Conservation (phyloP, 306 rosid genomes). For the Acacia confusa region DNA sequence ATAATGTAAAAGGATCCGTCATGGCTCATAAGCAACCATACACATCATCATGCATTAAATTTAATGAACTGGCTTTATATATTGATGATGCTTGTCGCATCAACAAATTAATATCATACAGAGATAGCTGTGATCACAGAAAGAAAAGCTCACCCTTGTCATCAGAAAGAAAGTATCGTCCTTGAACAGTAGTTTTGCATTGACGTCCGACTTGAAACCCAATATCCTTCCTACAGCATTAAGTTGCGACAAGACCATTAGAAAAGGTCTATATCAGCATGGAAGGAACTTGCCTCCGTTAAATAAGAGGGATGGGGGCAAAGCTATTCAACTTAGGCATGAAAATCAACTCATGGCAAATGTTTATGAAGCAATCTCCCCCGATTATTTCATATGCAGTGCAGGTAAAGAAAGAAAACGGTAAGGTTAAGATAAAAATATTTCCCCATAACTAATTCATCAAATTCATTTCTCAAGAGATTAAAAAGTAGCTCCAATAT, state of each 20-base stretch:
- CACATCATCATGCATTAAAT: not conserved
- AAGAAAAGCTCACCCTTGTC: conserved; percentile 55
- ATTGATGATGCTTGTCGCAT: not conserved
- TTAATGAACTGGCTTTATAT: not conserved
- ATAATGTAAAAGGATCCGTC: not conserved
- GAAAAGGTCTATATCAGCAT: not conserved
- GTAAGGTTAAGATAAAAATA: not conserved
- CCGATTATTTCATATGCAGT: not conserved
- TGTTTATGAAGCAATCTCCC: not conserved
- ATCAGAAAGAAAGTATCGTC: conserved; percentile 77
- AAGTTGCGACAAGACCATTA: not conserved
- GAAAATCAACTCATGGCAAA: not conserved
- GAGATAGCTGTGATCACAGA: not conserved
- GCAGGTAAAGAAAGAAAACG: not conserved
- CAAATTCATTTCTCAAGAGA: not conserved
- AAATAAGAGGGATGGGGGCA: not conserved
- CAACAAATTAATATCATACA: not conserved
- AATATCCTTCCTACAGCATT: conserved; percentile 55
- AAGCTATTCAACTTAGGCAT: not conserved
- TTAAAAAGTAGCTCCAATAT: not conserved
- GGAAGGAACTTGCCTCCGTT: not conserved
- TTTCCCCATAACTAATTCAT: not conserved
- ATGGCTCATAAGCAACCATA: not conserved
- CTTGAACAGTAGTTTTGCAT: conserved; percentile 86
- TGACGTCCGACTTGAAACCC: conserved; percentile 43